These are phyloP conservation scores for Leucosporidium creatinivorum DNA, from an alignment of 768 basidiomycete genomes.

Conservation along the genomic window DNA sequence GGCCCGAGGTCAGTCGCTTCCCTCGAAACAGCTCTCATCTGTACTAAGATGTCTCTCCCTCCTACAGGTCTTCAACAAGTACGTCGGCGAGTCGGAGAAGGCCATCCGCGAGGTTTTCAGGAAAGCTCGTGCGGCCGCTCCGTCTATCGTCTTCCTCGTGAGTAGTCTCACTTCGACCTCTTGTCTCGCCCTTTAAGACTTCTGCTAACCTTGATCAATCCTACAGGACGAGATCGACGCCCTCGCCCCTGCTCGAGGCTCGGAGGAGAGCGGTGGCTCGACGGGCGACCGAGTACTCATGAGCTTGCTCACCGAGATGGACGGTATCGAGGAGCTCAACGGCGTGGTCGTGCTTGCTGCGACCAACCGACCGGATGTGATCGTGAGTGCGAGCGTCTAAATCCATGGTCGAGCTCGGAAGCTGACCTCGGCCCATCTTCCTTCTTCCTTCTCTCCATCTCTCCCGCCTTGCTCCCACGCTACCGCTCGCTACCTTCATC, in stretches of 20 bases:
- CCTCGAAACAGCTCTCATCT: background rate
- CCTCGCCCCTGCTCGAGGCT: slow-evolving; percentile 66
- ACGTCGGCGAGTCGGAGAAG: slow-evolving; percentile 92
- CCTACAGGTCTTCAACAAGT: slow-evolving; percentile 84
- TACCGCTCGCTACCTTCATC: too few relatives aligned
- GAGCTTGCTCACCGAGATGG: slow-evolving; percentile 93
- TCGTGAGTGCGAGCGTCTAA: slow-evolving; percentile 51
- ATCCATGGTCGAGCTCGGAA: background rate
- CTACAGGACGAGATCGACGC: slow-evolving; percentile 93
- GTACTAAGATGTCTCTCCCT: background rate
- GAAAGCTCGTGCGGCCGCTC: slow-evolving; percentile 87
- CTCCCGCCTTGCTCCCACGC: too few relatives aligned
- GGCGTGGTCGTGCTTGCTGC: slow-evolving; percentile 96
- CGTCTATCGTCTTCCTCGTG: slow-evolving; percentile 95
- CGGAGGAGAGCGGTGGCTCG: slow-evolving; percentile 51
- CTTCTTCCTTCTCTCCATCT: background rate
- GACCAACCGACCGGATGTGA: slow-evolving; percentile 89
- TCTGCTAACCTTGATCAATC: background rate
- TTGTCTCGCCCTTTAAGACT: background rate
- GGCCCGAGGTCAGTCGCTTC: slow-evolving; percentile 67
- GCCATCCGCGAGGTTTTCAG: slow-evolving; percentile 91
- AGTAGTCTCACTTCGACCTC: slow-evolving; percentile 39
- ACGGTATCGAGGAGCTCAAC: slow-evolving; percentile 87
- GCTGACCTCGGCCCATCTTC: background rate
- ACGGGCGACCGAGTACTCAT: slow-evolving; percentile 81